phyloP scores from a whole-genome alignment of 163 green algal species.

The Trebouxiophyceae sp. region DNA sequence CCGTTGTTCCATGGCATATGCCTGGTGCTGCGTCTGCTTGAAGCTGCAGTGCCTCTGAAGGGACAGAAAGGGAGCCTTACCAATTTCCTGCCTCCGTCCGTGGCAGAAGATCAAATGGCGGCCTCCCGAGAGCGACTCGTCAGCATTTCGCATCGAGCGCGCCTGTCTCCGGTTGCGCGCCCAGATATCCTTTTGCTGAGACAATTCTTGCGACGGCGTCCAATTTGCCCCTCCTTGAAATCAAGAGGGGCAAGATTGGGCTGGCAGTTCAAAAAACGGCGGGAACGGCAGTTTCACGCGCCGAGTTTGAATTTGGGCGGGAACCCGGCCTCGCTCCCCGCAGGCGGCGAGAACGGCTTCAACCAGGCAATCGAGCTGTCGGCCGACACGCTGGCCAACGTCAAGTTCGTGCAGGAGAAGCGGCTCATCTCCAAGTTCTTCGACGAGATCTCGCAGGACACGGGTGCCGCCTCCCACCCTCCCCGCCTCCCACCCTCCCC shows the following conservation, averaged over 20 bases:
- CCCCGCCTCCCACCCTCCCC: too few relatives aligned
- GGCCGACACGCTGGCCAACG: conserved; percentile 89
- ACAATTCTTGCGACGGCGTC: too few relatives aligned
- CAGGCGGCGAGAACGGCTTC: conserved; percentile 98
- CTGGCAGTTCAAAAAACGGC: too few relatives aligned
- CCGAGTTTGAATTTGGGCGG: too few relatives aligned
- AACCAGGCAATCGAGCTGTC: conserved; percentile 98
- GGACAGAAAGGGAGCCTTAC: conserved; percentile 50
- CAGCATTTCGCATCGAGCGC: neutral
- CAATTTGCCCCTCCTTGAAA: too few relatives aligned
- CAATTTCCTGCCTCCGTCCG: conserved; percentile 52
- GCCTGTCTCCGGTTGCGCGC: too few relatives aligned
- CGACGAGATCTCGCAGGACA: conserved; percentile 90
- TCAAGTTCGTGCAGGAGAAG: conserved; percentile 99
- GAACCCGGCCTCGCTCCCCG: neutral
- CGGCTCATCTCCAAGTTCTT: conserved; percentile 67
- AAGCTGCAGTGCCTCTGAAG: neutral
- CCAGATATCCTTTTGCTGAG: too few relatives aligned
- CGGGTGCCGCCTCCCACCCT: too few relatives aligned
- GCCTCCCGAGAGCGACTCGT: conserved; percentile 32
- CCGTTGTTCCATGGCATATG: neutral
- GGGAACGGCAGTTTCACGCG: too few relatives aligned
- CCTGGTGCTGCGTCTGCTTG: neutral
- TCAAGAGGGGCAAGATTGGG: too few relatives aligned
- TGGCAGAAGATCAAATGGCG: conserved; percentile 67